Base-by-base conservation (phyloP, 257 asterid genomes). In the Dorcoceras hygrometricum region DNA sequence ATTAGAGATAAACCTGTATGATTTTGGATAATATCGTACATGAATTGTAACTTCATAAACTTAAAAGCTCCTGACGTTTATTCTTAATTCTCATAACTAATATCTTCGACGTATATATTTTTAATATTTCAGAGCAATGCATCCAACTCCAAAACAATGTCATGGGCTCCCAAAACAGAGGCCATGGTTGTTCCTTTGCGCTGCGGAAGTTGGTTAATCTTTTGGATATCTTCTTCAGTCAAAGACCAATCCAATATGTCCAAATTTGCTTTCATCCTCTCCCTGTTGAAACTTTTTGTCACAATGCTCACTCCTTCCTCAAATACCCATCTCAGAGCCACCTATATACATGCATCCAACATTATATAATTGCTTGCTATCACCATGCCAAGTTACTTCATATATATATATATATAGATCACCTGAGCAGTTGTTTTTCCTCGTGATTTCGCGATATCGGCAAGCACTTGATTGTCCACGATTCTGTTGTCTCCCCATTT, bases 381-480 rank as follows among this genome's bases (percentile, higher is more conserved):
- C n/a, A n/a, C n/a, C n/a, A n/a, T n/a, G n/a, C n/a, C n/a, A n/a
- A n/a, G n/a, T n/a, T n/a, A n/a, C n/a, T n/a, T n/a, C n/a, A n/a
- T n/a, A 4, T 26, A 26, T 26, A 26, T 26, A 26, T 26, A 26
- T 26, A 31, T 14, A 7, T 26, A 59, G 0, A n/a, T 29, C 8
- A 86, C 87, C 83, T 87, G 95, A 5, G 89, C 89, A 0, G 75
- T 71, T 2, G 81, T 78, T 71, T 85, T 85, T 6, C 82, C 83
- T 27, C 32, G 77, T 2, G 74, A 69, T 67, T 66, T 70, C 24
- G 87, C 93, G 56, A 85, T 88, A 3, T 65, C 63, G 16, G 59
- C 34, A 0, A 88, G 46, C 3, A 79, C 82, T 27, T 80, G 79
- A 61, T 69, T 80, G 7, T 75, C 82, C 39, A 88, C 10, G 20